phyloP scores from a whole-genome alignment of 768 basidiomycete species.

The Psilocybe subaeruginosa region DNA sequence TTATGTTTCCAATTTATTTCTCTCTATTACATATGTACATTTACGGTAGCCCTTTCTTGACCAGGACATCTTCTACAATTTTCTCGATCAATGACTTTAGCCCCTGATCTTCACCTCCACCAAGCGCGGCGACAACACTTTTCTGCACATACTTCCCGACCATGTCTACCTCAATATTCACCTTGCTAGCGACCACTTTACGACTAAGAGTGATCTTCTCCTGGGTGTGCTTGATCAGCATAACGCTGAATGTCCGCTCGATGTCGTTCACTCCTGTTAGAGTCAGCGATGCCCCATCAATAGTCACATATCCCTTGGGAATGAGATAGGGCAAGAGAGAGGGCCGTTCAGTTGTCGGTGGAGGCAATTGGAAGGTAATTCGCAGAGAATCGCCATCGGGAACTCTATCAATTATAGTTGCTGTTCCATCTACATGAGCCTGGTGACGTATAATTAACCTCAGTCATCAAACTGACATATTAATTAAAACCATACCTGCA shows the following conservation, averaged over 20 bases:
- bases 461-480: not conserved
- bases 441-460: constrained; percentile 29
- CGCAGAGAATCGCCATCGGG: constrained; percentile 90
- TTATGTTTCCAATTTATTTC: not conserved
- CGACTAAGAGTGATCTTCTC: constrained; percentile 78
- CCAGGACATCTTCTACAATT: constrained; percentile 58
- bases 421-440: constrained; percentile 95
- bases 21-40: not conserved
- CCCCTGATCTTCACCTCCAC: constrained; percentile 52
- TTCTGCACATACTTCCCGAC: constrained; percentile 91
- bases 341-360: constrained; percentile 56
- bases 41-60: constrained; percentile 35
- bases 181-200: constrained; percentile 77
- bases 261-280: constrained; percentile 76
- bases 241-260: constrained; percentile 74
- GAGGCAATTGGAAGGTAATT: constrained; percentile 75
- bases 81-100: constrained; percentile 56
- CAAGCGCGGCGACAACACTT: constrained; percentile 72
- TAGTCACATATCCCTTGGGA: constrained; percentile 91
- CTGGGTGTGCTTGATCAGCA: constrained; percentile 96
- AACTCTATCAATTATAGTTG: constrained; percentile 63
- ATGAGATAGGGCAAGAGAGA: constrained; percentile 83
- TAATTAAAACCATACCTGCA: constrained; percentile 63
- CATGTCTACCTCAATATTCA: constrained; percentile 97
- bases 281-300: constrained; percentile 95